These are phyloP conservation scores for Cicer bijugum DNA, from an alignment of 306 rosid species.

Conservation along the genomic window DNA sequence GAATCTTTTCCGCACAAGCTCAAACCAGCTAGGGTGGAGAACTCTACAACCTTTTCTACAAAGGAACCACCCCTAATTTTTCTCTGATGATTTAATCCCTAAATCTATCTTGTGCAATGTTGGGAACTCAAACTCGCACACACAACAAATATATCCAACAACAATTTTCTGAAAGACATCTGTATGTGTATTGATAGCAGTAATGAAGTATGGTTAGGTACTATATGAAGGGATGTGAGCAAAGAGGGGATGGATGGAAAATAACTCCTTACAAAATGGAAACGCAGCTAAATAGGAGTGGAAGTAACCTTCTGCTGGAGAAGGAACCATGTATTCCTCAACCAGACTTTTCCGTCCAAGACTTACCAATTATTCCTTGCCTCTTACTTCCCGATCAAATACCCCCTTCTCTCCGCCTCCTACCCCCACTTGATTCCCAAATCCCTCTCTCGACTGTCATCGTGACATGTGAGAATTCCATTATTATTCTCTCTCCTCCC, in stretches of 20 bases:
- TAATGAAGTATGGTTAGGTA: neutral
- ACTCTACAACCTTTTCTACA: neutral
- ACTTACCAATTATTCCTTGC: too few species aligned
- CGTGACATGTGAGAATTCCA: neutral
- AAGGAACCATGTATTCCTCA: too few species aligned
- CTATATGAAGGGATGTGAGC: neutral
- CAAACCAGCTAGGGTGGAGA: neutral
- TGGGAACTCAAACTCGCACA: neutral
- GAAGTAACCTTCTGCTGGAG: neutral
- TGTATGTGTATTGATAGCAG: neutral
- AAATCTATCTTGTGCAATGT: neutral
- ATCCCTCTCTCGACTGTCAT: neutral
- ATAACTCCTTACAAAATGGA: neutral
- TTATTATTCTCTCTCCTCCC: neutral
- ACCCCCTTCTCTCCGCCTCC: neutral
- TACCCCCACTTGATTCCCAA: neutral
- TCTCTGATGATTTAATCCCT: neutral
- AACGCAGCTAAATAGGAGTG: neutral
- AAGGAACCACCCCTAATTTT: constrained; percentile 1
- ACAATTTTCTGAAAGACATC: neutral
- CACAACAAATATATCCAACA: neutral
- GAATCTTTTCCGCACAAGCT: neutral
- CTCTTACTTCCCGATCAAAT: neutral
- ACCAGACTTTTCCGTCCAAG: too few species aligned
- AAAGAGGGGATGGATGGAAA: neutral